Evolutionary conservation across 2,329 filamentous ascomycete species (phyloP).

Genomic region (Rhytidhysteron rufulum): DNA sequence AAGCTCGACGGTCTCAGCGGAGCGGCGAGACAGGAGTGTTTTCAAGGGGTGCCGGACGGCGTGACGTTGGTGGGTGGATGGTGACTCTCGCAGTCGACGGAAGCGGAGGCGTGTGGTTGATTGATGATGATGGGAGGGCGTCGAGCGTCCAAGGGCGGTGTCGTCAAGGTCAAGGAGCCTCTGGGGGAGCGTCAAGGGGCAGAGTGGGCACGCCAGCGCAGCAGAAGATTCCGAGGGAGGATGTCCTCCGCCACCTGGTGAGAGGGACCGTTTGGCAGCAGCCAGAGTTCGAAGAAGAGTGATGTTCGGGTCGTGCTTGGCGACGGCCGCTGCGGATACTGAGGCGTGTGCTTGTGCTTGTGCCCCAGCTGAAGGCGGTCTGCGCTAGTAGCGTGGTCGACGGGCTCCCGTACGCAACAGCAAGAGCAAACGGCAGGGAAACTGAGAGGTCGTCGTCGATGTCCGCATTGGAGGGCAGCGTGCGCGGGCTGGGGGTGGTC

Average conservation of each 20-base stretch:
- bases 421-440: too few relatives aligned
- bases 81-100: conserved; percentile 6
- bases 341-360: too few relatives aligned
- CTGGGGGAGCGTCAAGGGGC: neutral
- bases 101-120: conserved; percentile 3
- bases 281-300: neutral
- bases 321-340: conserved; percentile 2
- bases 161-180: conserved; percentile 3
- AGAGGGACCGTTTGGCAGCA: conserved; percentile 1
- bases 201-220: conserved; percentile 2
- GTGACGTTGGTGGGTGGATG: conserved; percentile 18
- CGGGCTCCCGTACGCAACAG: too few relatives aligned
- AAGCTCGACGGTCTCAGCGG: too few relatives aligned
- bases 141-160: neutral
- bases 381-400: conserved; percentile 11
- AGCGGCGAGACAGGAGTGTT: too few relatives aligned
- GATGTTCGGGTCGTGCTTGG: conserved; percentile 2
- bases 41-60: conserved; percentile 14
- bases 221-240: conserved; percentile 1
- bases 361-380: conserved; percentile 8
- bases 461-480: too few relatives aligned
- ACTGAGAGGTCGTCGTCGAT: too few relatives aligned
- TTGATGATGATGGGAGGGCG: conserved; percentile 1
- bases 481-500: too few relatives aligned
- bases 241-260: conserved; percentile 2